Conservation (phyloP, 495 filamentous ascomycete species). For the Lophiotrema nucula region DNA sequence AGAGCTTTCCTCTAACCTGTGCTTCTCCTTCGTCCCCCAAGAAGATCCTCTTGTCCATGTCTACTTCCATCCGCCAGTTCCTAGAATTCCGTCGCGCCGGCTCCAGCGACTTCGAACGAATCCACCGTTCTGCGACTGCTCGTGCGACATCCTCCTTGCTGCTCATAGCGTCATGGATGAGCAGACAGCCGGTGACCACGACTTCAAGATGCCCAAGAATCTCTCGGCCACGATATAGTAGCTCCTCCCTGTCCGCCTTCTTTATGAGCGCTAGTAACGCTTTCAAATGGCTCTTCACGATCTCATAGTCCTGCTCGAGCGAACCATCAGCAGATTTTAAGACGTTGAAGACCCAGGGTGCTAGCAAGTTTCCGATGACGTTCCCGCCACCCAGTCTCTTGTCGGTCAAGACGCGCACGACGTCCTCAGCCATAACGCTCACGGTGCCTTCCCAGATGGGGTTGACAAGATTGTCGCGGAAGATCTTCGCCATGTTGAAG, state of each 20-base stretch:
- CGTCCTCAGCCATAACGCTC: constrained; percentile 64
- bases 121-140: too few species aligned
- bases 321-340: not conserved
- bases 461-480: constrained; percentile 63
- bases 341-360: constrained; percentile 36
- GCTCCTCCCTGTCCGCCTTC: constrained; percentile 18
- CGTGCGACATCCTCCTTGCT: too few species aligned
- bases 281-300: constrained; percentile 13
- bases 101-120: too few species aligned
- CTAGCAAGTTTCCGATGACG: constrained; percentile 45
- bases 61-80: too few species aligned
- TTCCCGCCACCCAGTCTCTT: constrained; percentile 44
- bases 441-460: constrained; percentile 78
- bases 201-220: constrained; percentile 30
- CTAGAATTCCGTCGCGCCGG: too few species aligned
- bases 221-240: constrained; percentile 29
- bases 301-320: not conserved
- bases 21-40: too few species aligned
- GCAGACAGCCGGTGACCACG: constrained; percentile 31
- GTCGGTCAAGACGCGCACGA: constrained; percentile 51
- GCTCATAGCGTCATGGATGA: constrained; percentile 37
- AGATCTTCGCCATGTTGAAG: constrained; percentile 63
- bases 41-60: too few species aligned
- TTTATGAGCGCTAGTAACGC: constrained; percentile 3
- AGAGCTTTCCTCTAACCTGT: too few species aligned